phyloP scores from a whole-genome alignment of 2,329 filamentous ascomycete genomes.

The Fusarium tuaranense region DNA sequence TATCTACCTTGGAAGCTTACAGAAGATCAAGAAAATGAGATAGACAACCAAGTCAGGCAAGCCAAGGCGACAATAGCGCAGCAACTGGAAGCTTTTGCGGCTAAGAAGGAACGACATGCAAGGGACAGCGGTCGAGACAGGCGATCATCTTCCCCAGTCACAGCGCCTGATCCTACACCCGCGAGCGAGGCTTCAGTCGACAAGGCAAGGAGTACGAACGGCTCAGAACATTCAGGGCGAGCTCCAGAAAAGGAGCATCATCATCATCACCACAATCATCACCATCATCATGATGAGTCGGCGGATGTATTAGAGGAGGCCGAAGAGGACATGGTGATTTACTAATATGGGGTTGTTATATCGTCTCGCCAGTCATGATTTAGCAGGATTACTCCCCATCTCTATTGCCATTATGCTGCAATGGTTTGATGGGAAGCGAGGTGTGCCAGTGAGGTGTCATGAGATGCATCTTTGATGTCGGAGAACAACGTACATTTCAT shows the following conservation, averaged over 20 bases:
- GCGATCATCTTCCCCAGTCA: conserved; percentile 10
- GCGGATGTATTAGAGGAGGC: conserved; percentile 85
- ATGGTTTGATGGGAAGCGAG: not conserved
- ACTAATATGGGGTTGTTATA: conserved; percentile 64
- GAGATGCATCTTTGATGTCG: not conserved
- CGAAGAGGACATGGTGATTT: conserved; percentile 92
- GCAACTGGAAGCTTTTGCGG: conserved; percentile 74
- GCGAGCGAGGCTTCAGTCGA: conserved; percentile 18
- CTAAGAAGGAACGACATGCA: conserved; percentile 55
- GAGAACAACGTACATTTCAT: not conserved
- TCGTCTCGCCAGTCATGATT: not conserved
- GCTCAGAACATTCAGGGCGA: conserved; percentile 11
- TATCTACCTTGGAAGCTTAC: conserved; percentile 87
- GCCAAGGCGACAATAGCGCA: conserved; percentile 71
- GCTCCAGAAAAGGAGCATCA: conserved; percentile 26
- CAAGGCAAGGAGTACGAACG: conserved; percentile 14
- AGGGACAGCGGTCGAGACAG: conserved; percentile 37
- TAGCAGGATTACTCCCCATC: not conserved
- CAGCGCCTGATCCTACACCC: conserved; percentile 29
- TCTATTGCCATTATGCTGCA: not conserved
- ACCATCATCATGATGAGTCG: conserved; percentile 71
- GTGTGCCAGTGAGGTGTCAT: not conserved
- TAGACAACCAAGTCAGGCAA: conserved; percentile 77
- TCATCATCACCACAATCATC: conserved; percentile 24
- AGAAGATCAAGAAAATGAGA: conserved; percentile 74